Conservation (phyloP, 1,139 yeast species). For the Hemisphaericaspora subhashii region DNA sequence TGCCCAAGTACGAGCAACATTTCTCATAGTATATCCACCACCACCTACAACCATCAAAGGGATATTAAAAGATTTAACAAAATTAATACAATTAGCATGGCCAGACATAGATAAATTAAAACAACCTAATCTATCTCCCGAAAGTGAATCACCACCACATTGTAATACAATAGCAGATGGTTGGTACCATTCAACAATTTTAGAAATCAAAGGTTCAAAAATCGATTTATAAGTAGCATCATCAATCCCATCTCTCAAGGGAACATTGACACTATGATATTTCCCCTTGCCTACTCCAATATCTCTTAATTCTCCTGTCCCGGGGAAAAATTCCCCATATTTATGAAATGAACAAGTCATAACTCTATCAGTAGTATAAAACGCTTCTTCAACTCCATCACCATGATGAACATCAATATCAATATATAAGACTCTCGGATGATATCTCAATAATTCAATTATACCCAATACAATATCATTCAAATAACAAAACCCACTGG, state of each 20-base stretch:
- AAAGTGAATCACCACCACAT: constrained; percentile 91
- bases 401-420: constrained; percentile 98
- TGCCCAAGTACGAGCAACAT: constrained; percentile 95
- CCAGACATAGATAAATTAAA: constrained; percentile 90
- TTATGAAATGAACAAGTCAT: constrained; percentile 98
- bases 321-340: constrained; percentile 95
- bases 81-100: constrained; percentile 94
- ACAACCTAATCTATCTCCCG: constrained; percentile 90
- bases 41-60: constrained; percentile 96
- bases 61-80: constrained; percentile 79
- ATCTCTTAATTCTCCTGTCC: constrained; percentile 90
- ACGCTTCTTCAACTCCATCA: constrained; percentile 98
- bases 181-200: constrained; percentile 89
- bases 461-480: constrained; percentile 74
- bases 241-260: constrained; percentile 89
- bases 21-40: constrained; percentile 97
- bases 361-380: constrained; percentile 92
- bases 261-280: constrained; percentile 83
- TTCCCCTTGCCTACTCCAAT: constrained; percentile 89
- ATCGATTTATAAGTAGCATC: constrained; percentile 83
- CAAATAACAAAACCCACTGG: constrained; percentile 93
- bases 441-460: constrained; percentile 82
- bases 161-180: constrained; percentile 91
- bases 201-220: constrained; percentile 81
- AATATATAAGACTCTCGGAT: constrained; percentile 91